These are phyloP conservation scores for Ogataea paraovalis DNA, from an alignment of 805 yeast species.

Conservation along the genomic window DNA sequence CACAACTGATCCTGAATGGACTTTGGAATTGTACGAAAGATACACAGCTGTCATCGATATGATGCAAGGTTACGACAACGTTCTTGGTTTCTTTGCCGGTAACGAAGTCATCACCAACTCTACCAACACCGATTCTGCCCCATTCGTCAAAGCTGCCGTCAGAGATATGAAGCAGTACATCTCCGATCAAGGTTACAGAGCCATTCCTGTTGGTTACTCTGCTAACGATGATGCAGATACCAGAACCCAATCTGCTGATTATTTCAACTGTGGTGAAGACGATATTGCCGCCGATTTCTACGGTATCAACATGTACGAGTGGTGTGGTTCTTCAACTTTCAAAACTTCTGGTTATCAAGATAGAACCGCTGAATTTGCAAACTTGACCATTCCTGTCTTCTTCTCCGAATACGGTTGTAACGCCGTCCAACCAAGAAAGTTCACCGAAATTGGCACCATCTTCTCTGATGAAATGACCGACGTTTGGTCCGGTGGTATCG, in stretches of 20 bases:
- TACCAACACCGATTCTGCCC: conserved; percentile 68
- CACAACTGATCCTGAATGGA: conserved; percentile 63
- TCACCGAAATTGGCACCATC: conserved; percentile 66
- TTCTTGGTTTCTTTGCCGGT: conserved; percentile 82
- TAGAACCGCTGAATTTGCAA: conserved; percentile 60
- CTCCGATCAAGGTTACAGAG: conserved; percentile 53
- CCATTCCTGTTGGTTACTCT: conserved; percentile 78
- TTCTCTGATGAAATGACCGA: conserved; percentile 69
- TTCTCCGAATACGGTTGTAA: conserved; percentile 86
- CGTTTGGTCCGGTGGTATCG: conserved; percentile 90
- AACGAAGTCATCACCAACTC: conserved; percentile 73
- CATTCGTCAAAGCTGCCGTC: conserved; percentile 78
- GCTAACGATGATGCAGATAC: conserved; percentile 71
- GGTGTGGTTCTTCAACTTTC: conserved; percentile 72
- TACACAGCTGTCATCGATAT: conserved; percentile 67
- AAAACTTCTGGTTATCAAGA: conserved; percentile 58
- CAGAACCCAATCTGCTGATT: conserved; percentile 66
- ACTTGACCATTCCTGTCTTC: conserved; percentile 68
- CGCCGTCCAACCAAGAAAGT: conserved; percentile 61
- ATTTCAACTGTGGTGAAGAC: conserved; percentile 69
- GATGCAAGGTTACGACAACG: conserved; percentile 66
- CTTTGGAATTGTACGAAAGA: conserved; percentile 55
- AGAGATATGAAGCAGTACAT: conserved; percentile 75
- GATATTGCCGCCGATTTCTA: conserved; percentile 72
- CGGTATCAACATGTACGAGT: conserved; percentile 86